phyloP scores from a whole-genome alignment of 768 basidiomycete genomes.

The Dacryopinax spathularia region DNA sequence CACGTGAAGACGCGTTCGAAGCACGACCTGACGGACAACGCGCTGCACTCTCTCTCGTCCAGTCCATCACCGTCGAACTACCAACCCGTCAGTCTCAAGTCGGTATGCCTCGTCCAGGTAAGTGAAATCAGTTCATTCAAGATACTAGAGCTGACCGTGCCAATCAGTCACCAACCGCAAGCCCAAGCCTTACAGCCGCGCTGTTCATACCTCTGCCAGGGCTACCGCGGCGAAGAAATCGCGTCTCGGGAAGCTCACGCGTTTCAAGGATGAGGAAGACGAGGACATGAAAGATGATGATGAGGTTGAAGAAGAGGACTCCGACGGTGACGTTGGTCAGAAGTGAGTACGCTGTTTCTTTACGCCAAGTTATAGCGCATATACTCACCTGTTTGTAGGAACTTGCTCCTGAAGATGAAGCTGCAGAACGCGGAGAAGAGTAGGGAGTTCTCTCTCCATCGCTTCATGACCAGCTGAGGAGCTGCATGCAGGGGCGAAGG shows the following conservation, averaged over 20 bases:
- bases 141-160: no score
- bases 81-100: no score
- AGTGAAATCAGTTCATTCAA: no score
- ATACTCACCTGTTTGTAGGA: neutral
- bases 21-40: no score
- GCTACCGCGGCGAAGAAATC: neutral
- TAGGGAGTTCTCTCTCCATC: neutral
- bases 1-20: slow-evolving; percentile 1
- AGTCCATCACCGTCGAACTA: no score
- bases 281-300: neutral
- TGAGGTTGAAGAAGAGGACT: neutral
- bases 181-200: no score
- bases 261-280: neutral
- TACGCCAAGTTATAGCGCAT: neutral
- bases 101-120: no score
- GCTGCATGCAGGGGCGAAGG: neutral
- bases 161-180: no score
- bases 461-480: neutral
- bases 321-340: neutral
- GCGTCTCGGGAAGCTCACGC: neutral
- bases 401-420: neutral
- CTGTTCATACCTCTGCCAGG: no score
- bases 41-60: no score
- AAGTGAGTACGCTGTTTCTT: neutral
- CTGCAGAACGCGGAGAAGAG: neutral